Base-by-base conservation (phyloP, 441 rosid species). In the Metrosideros polymorpha region DNA sequence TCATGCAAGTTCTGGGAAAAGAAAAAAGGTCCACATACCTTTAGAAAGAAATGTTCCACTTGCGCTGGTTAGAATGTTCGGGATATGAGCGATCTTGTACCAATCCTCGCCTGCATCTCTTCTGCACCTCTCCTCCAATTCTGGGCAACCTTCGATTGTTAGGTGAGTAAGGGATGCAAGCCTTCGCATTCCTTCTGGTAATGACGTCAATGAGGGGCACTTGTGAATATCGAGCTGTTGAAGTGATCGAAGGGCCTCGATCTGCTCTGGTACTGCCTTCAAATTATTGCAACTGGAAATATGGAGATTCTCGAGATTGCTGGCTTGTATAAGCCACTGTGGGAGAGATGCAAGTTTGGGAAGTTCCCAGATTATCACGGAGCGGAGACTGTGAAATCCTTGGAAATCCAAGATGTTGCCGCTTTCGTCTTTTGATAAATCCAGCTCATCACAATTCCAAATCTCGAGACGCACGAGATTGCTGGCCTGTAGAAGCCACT, bases 301-400 rank as follows among this genome's bases (percentile, higher is more conserved):
- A 0, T 0, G 0, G 35, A 59, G 71, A 4, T 0, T 7, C 43
- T 63, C 4, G 4, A 63, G 12, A 63, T 8, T 63, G 13, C 27
- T 0, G 43, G 1, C 1, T 6, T n/a, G 43, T 4, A 63, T 13
- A 63, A 63, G 13, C 76, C 43, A 63, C 0, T 0, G 76, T 4
- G 1, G 43, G 76, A 63, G 25, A 18, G 25, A 63, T 14, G 3
- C 3, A 0, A 32, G 13, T 32, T 63, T 63, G 12, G 76, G 43
- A 18, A 63, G 43, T 0, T 0, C 0, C 0, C 0, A 0, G 76
- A 63, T 2, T 0, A 0, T 0, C 45, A 32, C 6, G 14, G 15
- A 66, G 45, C 7, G 45, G 2, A 66, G 77, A 66, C 0, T 19
- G 0, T 0, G 15, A 66, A 66, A 0, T 3, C 63, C 63, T 56